A percentile compares a stretch with the other conserved stretches of the same genome.
These are phyloP conservation scores for Chimonanthus praecox DNA, from an alignment of 164 flowering plant species.

Conservation along the genomic window DNA sequence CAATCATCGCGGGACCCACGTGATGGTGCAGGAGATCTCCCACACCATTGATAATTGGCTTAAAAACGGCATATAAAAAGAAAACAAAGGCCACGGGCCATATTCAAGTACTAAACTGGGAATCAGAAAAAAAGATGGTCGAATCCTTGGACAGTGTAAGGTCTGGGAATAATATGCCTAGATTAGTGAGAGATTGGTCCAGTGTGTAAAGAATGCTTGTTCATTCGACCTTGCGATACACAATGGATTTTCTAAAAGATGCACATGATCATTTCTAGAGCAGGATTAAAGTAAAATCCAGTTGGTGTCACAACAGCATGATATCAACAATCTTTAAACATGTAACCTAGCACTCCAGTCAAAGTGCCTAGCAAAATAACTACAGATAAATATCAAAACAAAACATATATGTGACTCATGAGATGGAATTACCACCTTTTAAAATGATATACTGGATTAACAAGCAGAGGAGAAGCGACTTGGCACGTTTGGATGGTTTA, in stretches of 20 bases:
- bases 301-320: not conserved
- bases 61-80: not conserved
- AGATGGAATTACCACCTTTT: constrained; percentile 3
- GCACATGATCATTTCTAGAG: not conserved
- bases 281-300: not conserved
- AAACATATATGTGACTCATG: constrained; percentile 1
- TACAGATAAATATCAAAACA: not conserved
- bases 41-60: not conserved
- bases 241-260: not conserved
- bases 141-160: too few relatives aligned
- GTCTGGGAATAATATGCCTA: not conserved
- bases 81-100: not conserved
- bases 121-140: too few relatives aligned
- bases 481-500: not conserved
- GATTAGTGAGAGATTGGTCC: not conserved
- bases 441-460: too few relatives aligned
- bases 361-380: not conserved
- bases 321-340: not conserved
- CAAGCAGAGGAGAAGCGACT: not conserved
- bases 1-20: too few relatives aligned
- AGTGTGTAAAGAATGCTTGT: not conserved
- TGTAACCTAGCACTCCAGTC: not conserved
- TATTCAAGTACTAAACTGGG: too few relatives aligned
- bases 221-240: not conserved
- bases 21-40: not conserved